A percentile compares a stretch with the other conserved stretches of the same genome.
phyloP scores from a whole-genome alignment of 805 yeast species.

The Ogataea minuta region DNA sequence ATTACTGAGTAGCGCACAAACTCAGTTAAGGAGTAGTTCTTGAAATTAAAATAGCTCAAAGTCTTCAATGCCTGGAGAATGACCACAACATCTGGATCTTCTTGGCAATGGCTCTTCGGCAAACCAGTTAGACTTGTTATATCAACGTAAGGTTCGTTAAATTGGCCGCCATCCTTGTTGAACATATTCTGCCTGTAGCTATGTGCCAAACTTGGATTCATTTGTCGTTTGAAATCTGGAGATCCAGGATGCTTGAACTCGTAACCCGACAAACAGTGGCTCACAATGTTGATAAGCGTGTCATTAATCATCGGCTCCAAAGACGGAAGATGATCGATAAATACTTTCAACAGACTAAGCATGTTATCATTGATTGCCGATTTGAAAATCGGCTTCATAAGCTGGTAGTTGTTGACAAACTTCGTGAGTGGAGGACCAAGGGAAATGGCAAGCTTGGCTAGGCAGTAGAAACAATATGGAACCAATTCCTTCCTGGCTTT shows the following conservation, averaged over 20 bases:
- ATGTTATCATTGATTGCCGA: conserved; percentile 84
- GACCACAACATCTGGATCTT: conserved; percentile 38
- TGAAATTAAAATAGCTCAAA: conserved; percentile 71
- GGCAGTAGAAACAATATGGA: conserved; percentile 83
- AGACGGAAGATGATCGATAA: conserved; percentile 76
- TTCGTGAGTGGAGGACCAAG: conserved; percentile 93
- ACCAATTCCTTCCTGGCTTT: conserved; percentile 71
- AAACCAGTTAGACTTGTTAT: conserved; percentile 22
- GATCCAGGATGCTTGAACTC: conserved; percentile 83
- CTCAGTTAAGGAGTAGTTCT: conserved; percentile 74
- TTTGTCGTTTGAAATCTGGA: conserved; percentile 60
- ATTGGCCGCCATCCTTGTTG: conserved; percentile 58
- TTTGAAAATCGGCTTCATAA: conserved; percentile 72
- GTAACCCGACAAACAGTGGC: conserved; percentile 77
- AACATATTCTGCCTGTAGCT: conserved; percentile 76
- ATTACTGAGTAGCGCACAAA: conserved; percentile 83
- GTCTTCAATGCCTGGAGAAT: conserved; percentile 78
- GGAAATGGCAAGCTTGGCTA: conserved; percentile 81
- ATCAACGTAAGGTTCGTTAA: conserved; percentile 18
- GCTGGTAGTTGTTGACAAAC: conserved; percentile 71
- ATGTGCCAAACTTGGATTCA: conserved; percentile 65
- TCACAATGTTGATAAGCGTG: conserved; percentile 65
- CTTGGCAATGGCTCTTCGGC: conserved; percentile 24
- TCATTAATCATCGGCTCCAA: conserved; percentile 70
- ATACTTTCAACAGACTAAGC: conserved; percentile 67